Conservation (phyloP, 2,329 filamentous ascomycete genomes). For the Fonsecaea multimorphosa region DNA sequence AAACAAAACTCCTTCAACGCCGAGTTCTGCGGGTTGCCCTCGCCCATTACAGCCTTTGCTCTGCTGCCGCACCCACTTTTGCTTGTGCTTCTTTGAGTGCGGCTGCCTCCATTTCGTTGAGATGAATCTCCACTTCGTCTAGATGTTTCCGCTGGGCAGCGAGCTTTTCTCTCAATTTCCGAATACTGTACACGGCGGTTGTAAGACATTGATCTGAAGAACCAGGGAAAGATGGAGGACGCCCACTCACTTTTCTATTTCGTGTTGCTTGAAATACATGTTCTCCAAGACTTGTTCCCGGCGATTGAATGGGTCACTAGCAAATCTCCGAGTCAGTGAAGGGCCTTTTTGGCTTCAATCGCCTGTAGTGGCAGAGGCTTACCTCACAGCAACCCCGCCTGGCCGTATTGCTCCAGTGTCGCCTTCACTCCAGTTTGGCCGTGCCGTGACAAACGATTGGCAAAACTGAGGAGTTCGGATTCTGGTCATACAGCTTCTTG, state of each 20-base stretch:
- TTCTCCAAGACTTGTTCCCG: constrained; percentile 36
- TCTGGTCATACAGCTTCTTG: constrained; percentile 29
- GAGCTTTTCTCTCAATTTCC: constrained; percentile 34
- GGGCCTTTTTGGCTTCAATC: neutral
- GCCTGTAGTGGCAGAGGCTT: constrained; percentile 6
- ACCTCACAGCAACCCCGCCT: constrained; percentile 32
- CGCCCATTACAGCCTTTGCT: constrained; percentile 20
- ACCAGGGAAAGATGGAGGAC: neutral
- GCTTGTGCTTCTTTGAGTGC: constrained; percentile 15
- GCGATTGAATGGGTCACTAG: constrained; percentile 34
- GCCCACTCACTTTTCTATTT: constrained; percentile 35
- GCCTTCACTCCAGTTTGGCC: constrained; percentile 28
- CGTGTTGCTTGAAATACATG: constrained; percentile 35
- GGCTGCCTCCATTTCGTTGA: constrained; percentile 35
- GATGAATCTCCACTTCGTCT: constrained; percentile 34
- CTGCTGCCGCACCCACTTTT: constrained; percentile 18
- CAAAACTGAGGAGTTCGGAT: constrained; percentile 36
- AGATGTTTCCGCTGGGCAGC: constrained; percentile 31
- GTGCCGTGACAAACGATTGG: constrained; percentile 30
- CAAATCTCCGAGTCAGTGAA: neutral
- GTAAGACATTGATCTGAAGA: neutral
- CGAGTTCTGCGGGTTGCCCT: neutral
- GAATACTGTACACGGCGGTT: constrained; percentile 25
- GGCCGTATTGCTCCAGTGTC: constrained; percentile 30
- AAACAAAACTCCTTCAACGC: neutral